Conservation (phyloP, 106 monocot species). For the Posidonia australis region DNA sequence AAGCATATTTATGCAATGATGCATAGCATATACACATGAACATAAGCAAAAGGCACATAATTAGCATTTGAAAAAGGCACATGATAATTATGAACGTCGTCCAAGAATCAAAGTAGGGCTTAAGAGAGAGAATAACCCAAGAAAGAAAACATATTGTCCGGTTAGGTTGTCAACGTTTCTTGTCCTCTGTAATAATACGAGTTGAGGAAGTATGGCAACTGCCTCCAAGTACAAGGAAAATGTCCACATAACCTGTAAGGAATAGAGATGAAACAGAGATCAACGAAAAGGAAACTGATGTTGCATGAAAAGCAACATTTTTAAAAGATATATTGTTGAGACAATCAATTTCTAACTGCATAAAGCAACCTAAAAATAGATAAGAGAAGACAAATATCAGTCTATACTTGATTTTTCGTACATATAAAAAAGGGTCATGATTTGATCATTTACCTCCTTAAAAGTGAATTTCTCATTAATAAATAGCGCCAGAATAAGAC, state of each 20-base stretch:
- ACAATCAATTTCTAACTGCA: background rate
- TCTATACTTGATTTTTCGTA: no score
- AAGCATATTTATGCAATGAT: no score
- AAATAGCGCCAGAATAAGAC: conserved; percentile 47
- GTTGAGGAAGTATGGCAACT: conserved; percentile 86
- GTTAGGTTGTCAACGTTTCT: conserved; percentile 90
- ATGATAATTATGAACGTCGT: no score
- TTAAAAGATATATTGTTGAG: no score
- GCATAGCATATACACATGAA: no score
- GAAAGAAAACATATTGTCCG: conserved; percentile 84
- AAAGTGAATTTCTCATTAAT: conserved; percentile 65
- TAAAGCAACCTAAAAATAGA: background rate
- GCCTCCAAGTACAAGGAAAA: conserved; percentile 82
- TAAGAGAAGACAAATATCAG: background rate
- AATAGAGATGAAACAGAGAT: background rate
- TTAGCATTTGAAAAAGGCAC: no score
- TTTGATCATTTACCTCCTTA: conserved; percentile 28
- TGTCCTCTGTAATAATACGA: conserved; percentile 76
- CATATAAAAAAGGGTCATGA: background rate
- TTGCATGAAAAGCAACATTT: no score
- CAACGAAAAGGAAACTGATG: background rate
- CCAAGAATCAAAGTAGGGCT: no score
- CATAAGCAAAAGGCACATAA: no score
- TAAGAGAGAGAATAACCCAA: conserved; percentile 52
- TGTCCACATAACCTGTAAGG: conserved; percentile 68